Conservation (phyloP, 345 rosid species). For the Cardamine chenopodiifolia region DNA sequence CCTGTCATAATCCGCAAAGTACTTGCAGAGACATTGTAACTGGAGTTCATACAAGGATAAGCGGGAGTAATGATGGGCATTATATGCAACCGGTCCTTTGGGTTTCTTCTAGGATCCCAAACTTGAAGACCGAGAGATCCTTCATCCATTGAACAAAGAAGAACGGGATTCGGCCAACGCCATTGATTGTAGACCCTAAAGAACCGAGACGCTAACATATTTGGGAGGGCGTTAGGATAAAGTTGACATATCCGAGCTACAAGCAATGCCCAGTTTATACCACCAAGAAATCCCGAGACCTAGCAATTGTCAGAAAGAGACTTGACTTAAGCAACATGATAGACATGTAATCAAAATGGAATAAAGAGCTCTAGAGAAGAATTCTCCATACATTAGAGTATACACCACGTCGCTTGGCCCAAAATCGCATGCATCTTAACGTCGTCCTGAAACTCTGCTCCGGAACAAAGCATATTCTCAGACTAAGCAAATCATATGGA, state of each 20-base stretch:
- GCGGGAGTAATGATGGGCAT: constrained; percentile 99
- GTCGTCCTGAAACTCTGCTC: constrained; percentile 87
- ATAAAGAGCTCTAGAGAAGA: constrained; percentile 20
- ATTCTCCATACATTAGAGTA: constrained; percentile 79
- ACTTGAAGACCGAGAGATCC: constrained; percentile 89
- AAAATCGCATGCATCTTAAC: constrained; percentile 88
- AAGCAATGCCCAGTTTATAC: constrained; percentile 97
- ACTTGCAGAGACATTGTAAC: constrained; percentile 91
- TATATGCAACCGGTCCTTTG: constrained; percentile 77
- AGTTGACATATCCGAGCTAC: constrained; percentile 99
- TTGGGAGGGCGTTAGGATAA: constrained; percentile 94
- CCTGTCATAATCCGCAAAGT: constrained; percentile 87
- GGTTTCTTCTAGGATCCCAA: constrained; percentile 97
- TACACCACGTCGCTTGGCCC: constrained; percentile 98
- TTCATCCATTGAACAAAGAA: constrained; percentile 89
- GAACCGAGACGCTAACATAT: constrained; percentile 89
- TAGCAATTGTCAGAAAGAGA: constrained; percentile 36
- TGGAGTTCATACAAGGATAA: constrained; percentile 95
- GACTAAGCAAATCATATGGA: constrained; percentile 9
- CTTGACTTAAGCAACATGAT: constrained; percentile 13
- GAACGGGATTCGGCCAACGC: constrained; percentile 98
- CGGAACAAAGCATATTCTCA: constrained; percentile 32
- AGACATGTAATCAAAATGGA: constrained; percentile 4
- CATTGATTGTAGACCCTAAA: constrained; percentile 92
- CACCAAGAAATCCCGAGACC: constrained; percentile 99